Base-by-base conservation (phyloP, 2,329 filamentous ascomycete species). In the Coleophoma cylindrospora region DNA sequence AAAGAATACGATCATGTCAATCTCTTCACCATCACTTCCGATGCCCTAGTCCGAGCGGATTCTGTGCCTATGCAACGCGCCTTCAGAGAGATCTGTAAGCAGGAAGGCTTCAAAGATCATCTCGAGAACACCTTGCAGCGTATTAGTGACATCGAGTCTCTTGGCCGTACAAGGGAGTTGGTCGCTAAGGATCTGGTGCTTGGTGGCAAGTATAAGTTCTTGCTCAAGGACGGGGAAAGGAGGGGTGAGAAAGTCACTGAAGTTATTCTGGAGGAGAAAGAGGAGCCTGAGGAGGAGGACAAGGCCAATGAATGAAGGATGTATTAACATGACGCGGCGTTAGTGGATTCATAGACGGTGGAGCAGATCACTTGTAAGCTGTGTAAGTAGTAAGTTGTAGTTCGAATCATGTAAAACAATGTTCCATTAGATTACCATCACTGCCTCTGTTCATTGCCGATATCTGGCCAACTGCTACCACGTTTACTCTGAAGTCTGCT, bases 1-100 rank as follows among this genome's bases (percentile, higher is more conserved):
- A 84, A 94, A 58, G 79, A 84, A 53, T 91, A 97, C 64, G 94
- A 99, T 70, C 89, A 94, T 56, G 81, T 94, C 53, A 97, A 97
- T 65, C 81, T 99, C 52, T 96, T 97, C 70, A 94, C 89, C 55
- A 97, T 99, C 62, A 92, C 95, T 53, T 89, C 85, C 51, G 79
- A 80, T 38, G 90, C 91, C 14, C 86, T 87, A 66, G 94, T 99
- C 8, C 84, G 94, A 43, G 94, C 94, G 1, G 92, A 95, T 67
- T 92, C 86, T 2, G 92, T 99, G 22, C 94, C 94, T 2, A 99
- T 99, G 94, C 90, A 95, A 68, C 83, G 84, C 45, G 94, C 94
- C 0, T 95, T 99, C 69, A 80, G 83, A 50, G 83, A 91, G 61
- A 91, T 99, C 12, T 96, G 91, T 64, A 67, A 73, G 3, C 70